Conservation (phyloP, 257 asterid genomes). For the Solanum clarkiae region DNA sequence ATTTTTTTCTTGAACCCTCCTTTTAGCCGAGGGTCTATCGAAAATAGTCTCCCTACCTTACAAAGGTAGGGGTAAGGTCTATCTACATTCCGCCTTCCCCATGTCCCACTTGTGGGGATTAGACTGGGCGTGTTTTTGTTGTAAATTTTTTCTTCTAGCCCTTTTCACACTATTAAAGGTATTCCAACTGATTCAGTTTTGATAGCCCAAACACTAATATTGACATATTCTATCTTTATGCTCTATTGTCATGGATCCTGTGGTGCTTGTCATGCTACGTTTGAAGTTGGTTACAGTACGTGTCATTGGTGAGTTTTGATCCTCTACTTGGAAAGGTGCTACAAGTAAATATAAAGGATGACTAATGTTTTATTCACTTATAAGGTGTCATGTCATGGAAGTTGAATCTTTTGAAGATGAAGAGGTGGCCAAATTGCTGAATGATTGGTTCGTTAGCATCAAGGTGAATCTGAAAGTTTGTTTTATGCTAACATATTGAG, state of each 20-base stretch:
- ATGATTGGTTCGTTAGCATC: slow-evolving; percentile 85
- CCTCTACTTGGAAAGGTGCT: not conserved
- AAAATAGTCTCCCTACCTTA: no score
- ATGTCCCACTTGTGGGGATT: no score
- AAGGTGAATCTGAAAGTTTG: slow-evolving; percentile 35
- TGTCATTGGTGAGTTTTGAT: slow-evolving; percentile 73
- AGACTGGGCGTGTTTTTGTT: no score
- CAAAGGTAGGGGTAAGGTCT: no score
- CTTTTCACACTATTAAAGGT: not conserved
- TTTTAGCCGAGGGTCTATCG: no score
- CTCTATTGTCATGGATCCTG: not conserved
- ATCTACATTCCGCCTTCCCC: no score
- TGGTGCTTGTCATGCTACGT: slow-evolving; percentile 9
- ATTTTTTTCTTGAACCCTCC: not conserved
- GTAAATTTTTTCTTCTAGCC: not conserved
- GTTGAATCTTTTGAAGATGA: slow-evolving; percentile 89
- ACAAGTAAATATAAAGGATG: not conserved
- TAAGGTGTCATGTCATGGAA: slow-evolving; percentile 99
- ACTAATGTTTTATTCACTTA: not conserved
- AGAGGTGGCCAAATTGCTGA: slow-evolving; percentile 70
- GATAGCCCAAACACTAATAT: not conserved
- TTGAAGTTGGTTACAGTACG: slow-evolving; percentile 97
- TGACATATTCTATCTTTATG: not conserved
- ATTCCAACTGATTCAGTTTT: not conserved
- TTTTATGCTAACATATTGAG: not conserved